Conservation (phyloP, 2,329 filamentous ascomycete genomes). For the Elsinoe arachidis region DNA sequence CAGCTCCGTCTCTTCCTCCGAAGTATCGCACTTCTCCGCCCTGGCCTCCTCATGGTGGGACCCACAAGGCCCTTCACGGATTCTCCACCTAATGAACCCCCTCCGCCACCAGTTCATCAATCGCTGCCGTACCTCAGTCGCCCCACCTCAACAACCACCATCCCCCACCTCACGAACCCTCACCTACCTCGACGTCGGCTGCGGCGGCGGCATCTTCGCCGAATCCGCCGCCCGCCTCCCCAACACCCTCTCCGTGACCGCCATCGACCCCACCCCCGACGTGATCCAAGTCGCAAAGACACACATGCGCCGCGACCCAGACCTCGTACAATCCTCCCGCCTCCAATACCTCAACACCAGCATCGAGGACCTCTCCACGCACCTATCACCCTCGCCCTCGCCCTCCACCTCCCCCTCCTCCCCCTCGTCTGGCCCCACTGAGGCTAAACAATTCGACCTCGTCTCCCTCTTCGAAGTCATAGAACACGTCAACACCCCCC, state of each 20-base stretch:
- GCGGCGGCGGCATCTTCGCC: slow-evolving; percentile 92
- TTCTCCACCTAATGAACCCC: slow-evolving; percentile 97
- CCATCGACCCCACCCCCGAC: slow-evolving; percentile 67
- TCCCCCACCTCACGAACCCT: slow-evolving; percentile 31
- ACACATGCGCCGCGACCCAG: slow-evolving; percentile 68
- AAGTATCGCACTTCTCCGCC: slow-evolving; percentile 88
- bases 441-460: slow-evolving; percentile 57
- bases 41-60: slow-evolving; percentile 98
- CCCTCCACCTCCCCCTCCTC: not conserved
- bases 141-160: slow-evolving; percentile 14
- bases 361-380: slow-evolving; percentile 57
- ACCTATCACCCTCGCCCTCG: slow-evolving; percentile 13
- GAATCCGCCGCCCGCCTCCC: slow-evolving; percentile 69
- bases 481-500: slow-evolving; percentile 76
- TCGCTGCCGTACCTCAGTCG: slow-evolving; percentile 46
- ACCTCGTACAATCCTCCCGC: slow-evolving; percentile 45
- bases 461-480: slow-evolving; percentile 90
- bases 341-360: slow-evolving; percentile 67
- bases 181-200: slow-evolving; percentile 83
- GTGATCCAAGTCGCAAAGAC: slow-evolving; percentile 66
- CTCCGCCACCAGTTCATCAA: slow-evolving; percentile 87
- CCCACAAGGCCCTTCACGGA: slow-evolving; percentile 79
- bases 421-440: not conserved
- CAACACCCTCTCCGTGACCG: slow-evolving; percentile 56
- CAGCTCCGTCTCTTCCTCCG: slow-evolving; percentile 72